Percentiles rank a stretch among this genome's conserved stretches.
Conservation (phyloP, 306 rosid species). For the Psophocarpus tetragonolobus region DNA sequence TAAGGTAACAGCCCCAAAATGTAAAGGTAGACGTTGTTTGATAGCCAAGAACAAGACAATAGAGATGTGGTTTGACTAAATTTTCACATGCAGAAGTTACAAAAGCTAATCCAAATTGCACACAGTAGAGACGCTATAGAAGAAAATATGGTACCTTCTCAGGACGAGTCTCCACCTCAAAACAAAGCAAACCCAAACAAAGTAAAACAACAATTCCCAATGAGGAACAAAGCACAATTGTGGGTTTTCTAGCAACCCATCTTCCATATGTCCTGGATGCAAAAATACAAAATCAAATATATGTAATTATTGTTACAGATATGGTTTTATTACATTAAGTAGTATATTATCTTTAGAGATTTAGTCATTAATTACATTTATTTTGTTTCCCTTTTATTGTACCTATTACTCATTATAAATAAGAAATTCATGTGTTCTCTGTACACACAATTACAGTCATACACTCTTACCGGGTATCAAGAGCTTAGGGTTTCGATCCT, state of each 20-base stretch:
- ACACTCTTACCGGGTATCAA: no score
- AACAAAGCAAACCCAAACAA: slow-evolving; percentile 72
- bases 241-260: slow-evolving; percentile 85
- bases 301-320: no score
- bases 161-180: slow-evolving; percentile 89
- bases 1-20: slow-evolving; percentile 1
- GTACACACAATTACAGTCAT: no score
- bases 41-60: background rate
- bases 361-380: no score
- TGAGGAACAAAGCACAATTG: slow-evolving; percentile 72
- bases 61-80: no score
- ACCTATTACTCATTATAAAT: no score
- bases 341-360: no score
- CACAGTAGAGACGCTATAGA: slow-evolving; percentile 33
- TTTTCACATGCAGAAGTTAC: background rate
- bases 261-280: slow-evolving; percentile 75
- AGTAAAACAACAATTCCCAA: slow-evolving; percentile 75
- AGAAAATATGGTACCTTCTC: slow-evolving; percentile 67
- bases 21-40: background rate
- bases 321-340: no score
- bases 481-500: no score
- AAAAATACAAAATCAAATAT: slow-evolving; percentile 30
- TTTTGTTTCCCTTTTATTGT: no score
- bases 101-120: slow-evolving; percentile 20
- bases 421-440: no score